A percentile compares a stretch with the other conserved stretches of the same genome.
These are phyloP conservation scores for Penicillium longicatenatum DNA, from an alignment of 495 filamentous ascomycete genomes.

Conservation along the genomic window DNA sequence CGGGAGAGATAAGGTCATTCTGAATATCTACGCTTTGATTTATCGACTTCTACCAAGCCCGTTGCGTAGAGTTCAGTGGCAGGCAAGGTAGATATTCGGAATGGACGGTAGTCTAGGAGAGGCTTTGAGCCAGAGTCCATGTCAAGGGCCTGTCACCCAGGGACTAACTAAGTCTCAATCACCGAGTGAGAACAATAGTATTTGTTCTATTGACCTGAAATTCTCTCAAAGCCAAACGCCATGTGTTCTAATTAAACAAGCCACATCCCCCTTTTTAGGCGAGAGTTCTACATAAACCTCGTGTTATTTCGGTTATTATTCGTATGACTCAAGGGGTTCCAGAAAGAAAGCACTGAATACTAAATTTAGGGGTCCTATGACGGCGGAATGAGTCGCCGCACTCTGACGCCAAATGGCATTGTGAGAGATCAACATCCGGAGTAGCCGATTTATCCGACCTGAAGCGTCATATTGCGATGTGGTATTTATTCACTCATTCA, in stretches of 20 bases:
- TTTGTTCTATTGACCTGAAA: neutral
- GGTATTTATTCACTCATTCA: no score
- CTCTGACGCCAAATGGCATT: neutral
- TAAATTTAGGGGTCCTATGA: neutral
- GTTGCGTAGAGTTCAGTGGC: neutral
- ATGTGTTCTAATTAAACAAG: neutral
- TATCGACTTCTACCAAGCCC: neutral
- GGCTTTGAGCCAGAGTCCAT: constrained; percentile 5
- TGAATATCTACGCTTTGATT: neutral
- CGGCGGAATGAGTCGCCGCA: neutral
- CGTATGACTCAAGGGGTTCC: neutral
- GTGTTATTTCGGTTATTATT: neutral
- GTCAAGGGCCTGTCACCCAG: constrained; percentile 8
- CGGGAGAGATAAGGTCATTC: neutral
- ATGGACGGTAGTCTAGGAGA: constrained; percentile 2
- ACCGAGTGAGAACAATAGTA: neutral
- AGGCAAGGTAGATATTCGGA: neutral
- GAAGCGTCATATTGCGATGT: neutral
- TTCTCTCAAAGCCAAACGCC: neutral
- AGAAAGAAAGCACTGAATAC: neutral
- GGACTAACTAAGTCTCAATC: constrained; percentile 3
- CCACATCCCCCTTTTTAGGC: neutral
- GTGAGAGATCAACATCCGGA: neutral
- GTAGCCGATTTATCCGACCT: neutral
- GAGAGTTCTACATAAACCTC: neutral